A percentile compares a stretch with the other conserved stretches of the same genome.
These are phyloP conservation scores for Podaxis rugospora DNA, from an alignment of 768 basidiomycete species.

Conservation along the genomic window DNA sequence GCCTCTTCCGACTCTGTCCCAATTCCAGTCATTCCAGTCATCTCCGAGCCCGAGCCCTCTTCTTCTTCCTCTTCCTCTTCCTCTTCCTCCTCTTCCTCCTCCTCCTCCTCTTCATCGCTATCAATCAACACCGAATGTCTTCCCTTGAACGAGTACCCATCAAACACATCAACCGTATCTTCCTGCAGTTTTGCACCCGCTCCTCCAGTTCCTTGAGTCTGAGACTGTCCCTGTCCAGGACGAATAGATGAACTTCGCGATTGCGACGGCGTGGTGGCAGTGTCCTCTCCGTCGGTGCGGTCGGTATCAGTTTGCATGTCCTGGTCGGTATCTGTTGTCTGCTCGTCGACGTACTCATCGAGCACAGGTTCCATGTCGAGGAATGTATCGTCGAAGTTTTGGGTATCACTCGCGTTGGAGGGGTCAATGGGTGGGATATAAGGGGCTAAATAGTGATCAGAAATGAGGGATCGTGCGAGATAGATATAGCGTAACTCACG, in stretches of 20 bases:
- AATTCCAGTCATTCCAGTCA: constrained; percentile 14
- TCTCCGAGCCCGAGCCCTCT: constrained; percentile 20
- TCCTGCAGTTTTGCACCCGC: constrained; percentile 28
- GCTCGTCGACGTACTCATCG: constrained; percentile 61
- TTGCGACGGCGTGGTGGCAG: constrained; percentile 74
- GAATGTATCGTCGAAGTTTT: constrained; percentile 97
- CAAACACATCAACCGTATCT: constrained; percentile 74
- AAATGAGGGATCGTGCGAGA: not conserved
- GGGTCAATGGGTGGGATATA: constrained; percentile 92
- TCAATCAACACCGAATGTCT: constrained; percentile 76
- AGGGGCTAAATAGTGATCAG: constrained; percentile 51
- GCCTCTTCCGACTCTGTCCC: constrained; percentile 14
- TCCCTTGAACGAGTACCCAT: constrained; percentile 93
- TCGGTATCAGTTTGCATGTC: constrained; percentile 48
- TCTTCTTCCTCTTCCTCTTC: constrained; percentile 20
- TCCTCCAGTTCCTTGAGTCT: constrained; percentile 8
- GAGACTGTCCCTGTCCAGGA: constrained; percentile 17
- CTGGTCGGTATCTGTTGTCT: constrained; percentile 44
- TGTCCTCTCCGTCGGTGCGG: constrained; percentile 70
- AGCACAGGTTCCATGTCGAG: constrained; percentile 93
- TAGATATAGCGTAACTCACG: constrained; percentile 46
- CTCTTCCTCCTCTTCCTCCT: constrained; percentile 33
- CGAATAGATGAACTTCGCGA: constrained; percentile 73
- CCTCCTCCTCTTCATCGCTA: constrained; percentile 61
- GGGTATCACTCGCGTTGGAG: constrained; percentile 89